A percentile compares a stretch with the other conserved stretches of the same genome.
Evolutionary conservation across 2,329 filamentous ascomycete species (phyloP).

Genomic region (Pseudogymnoascus sp.): DNA sequence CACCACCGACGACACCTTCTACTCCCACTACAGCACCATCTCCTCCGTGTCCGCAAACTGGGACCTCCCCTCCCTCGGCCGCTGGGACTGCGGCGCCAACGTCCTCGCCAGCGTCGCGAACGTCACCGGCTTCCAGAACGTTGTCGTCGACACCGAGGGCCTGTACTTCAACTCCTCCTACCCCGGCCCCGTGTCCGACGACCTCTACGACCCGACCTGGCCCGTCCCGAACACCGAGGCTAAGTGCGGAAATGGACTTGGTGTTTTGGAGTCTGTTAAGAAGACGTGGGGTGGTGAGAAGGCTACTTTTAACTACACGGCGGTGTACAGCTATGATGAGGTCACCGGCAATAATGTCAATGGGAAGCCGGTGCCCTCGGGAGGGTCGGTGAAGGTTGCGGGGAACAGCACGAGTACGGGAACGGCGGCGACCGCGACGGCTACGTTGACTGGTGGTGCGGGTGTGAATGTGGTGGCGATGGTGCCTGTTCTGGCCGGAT

Average conservation of each 20-base stretch:
- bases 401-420: not conserved
- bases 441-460: not conserved
- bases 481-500: not conserved
- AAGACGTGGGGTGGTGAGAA: conserved; percentile 14
- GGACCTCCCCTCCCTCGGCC: conserved; percentile 34
- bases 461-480: not conserved
- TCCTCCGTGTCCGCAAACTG: conserved; percentile 36
- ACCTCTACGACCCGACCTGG: conserved; percentile 19
- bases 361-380: not conserved
- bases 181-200: conserved; percentile 28
- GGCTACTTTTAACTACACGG: conserved; percentile 17
- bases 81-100: conserved; percentile 36
- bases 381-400: not conserved
- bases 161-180: conserved; percentile 38
- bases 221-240: conserved; percentile 17
- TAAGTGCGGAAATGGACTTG: conserved; percentile 14
- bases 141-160: conserved; percentile 25
- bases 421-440: not conserved
- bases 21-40: conserved; percentile 38
- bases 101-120: conserved; percentile 26
- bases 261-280: conserved; percentile 13
- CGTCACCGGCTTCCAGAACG: conserved; percentile 23
- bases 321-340: conserved; percentile 17
- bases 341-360: conserved; percentile 12
- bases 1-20: conserved; percentile 42